A percentile compares a stretch with the other conserved stretches of the same genome.
Conservation (phyloP, 768 basidiomycete species). For the Trametes sanguinea region DNA sequence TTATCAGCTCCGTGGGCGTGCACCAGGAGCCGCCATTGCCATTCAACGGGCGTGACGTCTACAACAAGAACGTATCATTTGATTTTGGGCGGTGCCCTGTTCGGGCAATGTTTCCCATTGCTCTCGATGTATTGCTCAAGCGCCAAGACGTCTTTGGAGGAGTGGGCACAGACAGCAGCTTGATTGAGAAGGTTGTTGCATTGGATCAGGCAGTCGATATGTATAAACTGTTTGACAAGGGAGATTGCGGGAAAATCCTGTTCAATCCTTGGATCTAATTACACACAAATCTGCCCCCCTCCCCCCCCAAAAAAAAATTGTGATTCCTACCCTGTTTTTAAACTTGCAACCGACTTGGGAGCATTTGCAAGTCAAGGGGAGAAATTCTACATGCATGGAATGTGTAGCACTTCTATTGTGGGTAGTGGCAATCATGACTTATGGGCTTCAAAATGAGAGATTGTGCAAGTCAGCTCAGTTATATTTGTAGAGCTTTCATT, state of each 20-base stretch:
- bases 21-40: constrained; percentile 58
- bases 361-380: no score
- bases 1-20: constrained; percentile 74
- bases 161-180: constrained; percentile 59
- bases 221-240: constrained; percentile 72
- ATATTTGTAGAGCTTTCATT: no score
- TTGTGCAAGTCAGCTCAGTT: no score
- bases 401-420: no score
- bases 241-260: constrained; percentile 71
- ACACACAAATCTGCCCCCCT: neutral
- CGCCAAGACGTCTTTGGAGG: constrained; percentile 74
- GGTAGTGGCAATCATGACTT: no score
- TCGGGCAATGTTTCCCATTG: constrained; percentile 72
- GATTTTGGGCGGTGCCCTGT: constrained; percentile 85
- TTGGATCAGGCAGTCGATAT: constrained; percentile 56
- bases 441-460: no score
- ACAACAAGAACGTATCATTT: constrained; percentile 77
- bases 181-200: constrained; percentile 69
- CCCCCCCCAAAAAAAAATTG: no score
- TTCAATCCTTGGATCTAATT: constrained; percentile 66
- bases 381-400: no score
- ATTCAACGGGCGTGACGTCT: constrained; percentile 56
- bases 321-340: no score
- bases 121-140: constrained; percentile 66
- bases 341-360: no score